These are phyloP conservation scores for Sodiomyces alkalinus DNA, from an alignment of 2,329 filamentous ascomycete genomes.

Conservation along the genomic window DNA sequence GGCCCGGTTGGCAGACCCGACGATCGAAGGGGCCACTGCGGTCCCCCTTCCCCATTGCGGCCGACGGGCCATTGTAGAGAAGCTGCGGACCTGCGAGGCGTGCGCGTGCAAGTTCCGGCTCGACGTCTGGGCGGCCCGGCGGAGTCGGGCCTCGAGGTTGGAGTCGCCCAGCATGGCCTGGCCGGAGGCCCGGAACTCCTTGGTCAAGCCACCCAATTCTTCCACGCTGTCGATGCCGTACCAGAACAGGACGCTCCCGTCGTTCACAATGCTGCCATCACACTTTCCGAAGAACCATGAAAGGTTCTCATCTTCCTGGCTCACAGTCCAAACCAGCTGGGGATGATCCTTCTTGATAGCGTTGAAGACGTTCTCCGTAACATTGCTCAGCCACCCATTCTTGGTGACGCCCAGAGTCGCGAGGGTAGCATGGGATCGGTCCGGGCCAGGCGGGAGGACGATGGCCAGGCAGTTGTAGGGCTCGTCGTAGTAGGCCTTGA, in stretches of 20 bases:
- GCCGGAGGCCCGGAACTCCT: constrained; percentile 71
- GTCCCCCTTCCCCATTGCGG: constrained; percentile 10
- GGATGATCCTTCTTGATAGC: constrained; percentile 89
- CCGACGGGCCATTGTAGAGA: constrained; percentile 42
- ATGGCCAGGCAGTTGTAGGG: constrained; percentile 85
- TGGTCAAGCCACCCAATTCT: constrained; percentile 70
- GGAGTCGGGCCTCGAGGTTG: constrained; percentile 75
- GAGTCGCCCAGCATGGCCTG: constrained; percentile 78
- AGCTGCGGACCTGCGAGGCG: constrained; percentile 31
- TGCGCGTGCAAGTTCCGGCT: constrained; percentile 30
- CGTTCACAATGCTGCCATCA: constrained; percentile 74
- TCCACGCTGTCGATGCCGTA: constrained; percentile 74
- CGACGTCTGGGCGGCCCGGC: constrained; percentile 59
- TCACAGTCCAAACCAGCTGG: constrained; percentile 90
- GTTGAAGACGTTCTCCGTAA: constrained; percentile 88
- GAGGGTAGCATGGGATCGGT: constrained; percentile 60
- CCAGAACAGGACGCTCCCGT: constrained; percentile 91
- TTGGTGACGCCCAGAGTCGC: constrained; percentile 89
- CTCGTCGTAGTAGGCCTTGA: constrained; percentile 91
- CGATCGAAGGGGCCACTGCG: neutral
- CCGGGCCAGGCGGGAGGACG: constrained; percentile 58
- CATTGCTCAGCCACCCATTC: constrained; percentile 84
- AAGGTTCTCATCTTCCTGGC: constrained; percentile 88
- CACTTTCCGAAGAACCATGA: constrained; percentile 98
- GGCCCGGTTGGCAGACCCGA: constrained; percentile 9